Evolutionary conservation across 2,329 filamentous ascomycete species (phyloP).

Genomic region (Metarhizium brunneum): DNA sequence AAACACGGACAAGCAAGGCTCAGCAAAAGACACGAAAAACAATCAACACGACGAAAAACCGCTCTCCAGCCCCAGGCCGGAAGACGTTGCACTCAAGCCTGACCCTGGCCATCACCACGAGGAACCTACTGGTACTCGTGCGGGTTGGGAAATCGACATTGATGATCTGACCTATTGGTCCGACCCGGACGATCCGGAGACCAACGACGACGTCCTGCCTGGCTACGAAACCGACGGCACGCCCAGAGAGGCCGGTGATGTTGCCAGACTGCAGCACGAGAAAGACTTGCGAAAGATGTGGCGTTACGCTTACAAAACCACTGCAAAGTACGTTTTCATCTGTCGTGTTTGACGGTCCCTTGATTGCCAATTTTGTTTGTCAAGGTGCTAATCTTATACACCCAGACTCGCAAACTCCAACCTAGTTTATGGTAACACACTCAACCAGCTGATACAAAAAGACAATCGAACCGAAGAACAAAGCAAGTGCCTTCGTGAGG

Average conservation of each 20-base stretch:
- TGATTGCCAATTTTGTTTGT: conserved; percentile 6
- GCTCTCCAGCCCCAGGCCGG: neutral
- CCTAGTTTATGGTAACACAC: conserved; percentile 47
- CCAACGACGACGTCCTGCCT: conserved; percentile 23
- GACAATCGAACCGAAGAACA: conserved; percentile 26
- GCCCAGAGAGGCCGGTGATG: conserved; percentile 19
- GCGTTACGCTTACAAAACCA: conserved; percentile 30
- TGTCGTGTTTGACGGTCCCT: neutral
- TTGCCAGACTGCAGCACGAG: conserved; percentile 28
- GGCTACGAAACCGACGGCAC: conserved; percentile 29
- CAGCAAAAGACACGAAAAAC: neutral
- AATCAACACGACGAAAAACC: neutral
- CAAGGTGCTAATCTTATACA: neutral
- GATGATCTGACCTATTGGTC: conserved; percentile 26
- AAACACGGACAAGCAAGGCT: conserved; percentile 5
- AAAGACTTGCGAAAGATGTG: conserved; percentile 33
- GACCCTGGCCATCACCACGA: conserved; percentile 7
- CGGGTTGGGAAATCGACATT: conserved; percentile 25
- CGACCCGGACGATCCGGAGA: conserved; percentile 25
- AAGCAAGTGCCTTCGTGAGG: conserved; percentile 19
- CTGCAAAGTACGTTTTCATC: conserved; percentile 23
- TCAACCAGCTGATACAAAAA: conserved; percentile 34
- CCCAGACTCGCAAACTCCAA: conserved; percentile 34
- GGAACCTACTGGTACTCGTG: conserved; percentile 10
- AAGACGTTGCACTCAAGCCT: neutral